Evolutionary conservation across 257 asterid genomes (phyloP), one percentile per base, ranked within the genome.

Genomic region (Solanum piurae): DNA sequence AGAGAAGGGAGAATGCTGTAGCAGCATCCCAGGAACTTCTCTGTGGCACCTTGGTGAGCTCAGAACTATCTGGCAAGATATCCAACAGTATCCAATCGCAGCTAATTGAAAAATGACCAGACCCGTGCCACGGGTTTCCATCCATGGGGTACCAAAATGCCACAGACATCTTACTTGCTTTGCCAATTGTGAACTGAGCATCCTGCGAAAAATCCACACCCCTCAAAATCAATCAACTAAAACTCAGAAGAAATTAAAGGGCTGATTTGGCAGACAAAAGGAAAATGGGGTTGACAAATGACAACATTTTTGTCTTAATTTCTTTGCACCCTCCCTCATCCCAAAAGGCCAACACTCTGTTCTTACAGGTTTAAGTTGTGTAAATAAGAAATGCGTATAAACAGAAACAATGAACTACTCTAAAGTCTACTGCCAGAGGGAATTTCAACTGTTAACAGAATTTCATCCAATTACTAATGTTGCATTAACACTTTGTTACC

Each of bases 121-220:
- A 92, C 27, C 93, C 95, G 16, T 91, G 94, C 96, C 96, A 93
- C 34, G 94, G 91, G 52, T 91, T 88, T 80, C 92, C 93, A 29
- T 92, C 92, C 80, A 84, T 86, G 0, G 96, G 96, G 84, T 93
- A 92, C 96, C 96, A 93, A 86, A 93, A 93, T 69, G 95, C 96
- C 77, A 89, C 95, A 3, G 96, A 92, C 40, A 91, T 55, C 85
- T 89, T 91, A 84, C 74, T 93, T 40, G 95, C 31, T 86, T 88
- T 86, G 6, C 96, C 96, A 1, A 93, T 92, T 73, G 95, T 88
- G 89, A 92, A 93, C 89, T 93, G 95, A 76, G 92, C 93, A 90
- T 92, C 96, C 95, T 93, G 91, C 85, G 25, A 77, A 77, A 77
- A 25, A 7, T 42, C n/a, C 84, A 13, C 1, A 36, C 13, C 75